Conservation (phyloP, 768 basidiomycete genomes). For the Dentipellis sp. region DNA sequence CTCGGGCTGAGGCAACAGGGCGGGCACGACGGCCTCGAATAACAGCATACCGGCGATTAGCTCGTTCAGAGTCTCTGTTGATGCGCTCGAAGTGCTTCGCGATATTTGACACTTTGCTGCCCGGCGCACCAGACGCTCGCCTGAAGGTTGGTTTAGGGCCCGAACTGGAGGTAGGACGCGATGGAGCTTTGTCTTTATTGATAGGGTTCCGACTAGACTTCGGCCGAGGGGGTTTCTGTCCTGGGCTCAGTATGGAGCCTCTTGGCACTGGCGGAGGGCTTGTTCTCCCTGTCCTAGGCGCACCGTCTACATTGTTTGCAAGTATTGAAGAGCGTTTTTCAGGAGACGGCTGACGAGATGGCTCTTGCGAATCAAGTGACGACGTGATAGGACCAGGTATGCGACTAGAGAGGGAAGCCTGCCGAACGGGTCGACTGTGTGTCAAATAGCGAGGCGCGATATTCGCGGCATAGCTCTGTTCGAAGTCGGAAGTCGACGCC, state of each 20-base stretch:
- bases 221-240: constrained; percentile 29
- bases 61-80: constrained; percentile 61
- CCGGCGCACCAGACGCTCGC: constrained; percentile 36
- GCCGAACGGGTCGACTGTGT: constrained; percentile 36
- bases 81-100: constrained; percentile 88
- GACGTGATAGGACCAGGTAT: constrained; percentile 45
- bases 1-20: constrained; percentile 82
- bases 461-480: constrained; percentile 89
- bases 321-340: constrained; percentile 44
- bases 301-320: constrained; percentile 17
- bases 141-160: constrained; percentile 46
- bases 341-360: constrained; percentile 63
- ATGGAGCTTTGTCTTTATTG: constrained; percentile 26
- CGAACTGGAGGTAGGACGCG: constrained; percentile 35
- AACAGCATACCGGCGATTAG: constrained; percentile 74
- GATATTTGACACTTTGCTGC: constrained; percentile 77
- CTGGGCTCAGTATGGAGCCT: constrained; percentile 17
- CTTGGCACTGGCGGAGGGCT: constrained; percentile 35
- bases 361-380: constrained; percentile 43
- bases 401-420: constrained; percentile 27
- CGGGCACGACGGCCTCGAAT: constrained; percentile 82
- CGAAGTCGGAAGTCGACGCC: constrained; percentile 74
- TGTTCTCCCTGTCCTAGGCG: constrained; percentile 10
- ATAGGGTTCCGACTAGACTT: constrained; percentile 21
- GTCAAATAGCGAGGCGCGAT: constrained; percentile 72